Evolutionary conservation across 192 early-diverging fungal genomes (phyloP), one percentile per base, ranked within the genome.

Genomic region (Coemansia sp.): DNA sequence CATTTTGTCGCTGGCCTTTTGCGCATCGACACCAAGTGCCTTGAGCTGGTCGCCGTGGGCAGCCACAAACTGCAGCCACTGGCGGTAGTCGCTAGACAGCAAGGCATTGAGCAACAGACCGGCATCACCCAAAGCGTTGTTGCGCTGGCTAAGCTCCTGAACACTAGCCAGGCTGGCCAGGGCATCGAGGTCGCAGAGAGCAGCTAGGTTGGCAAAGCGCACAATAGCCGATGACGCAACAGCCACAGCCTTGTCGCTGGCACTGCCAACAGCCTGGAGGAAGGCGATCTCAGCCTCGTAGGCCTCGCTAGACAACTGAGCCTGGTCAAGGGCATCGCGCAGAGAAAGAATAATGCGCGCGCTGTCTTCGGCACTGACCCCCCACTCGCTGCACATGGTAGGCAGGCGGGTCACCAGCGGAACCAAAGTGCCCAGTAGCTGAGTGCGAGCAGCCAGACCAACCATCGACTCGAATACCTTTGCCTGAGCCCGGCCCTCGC

Each of bases 141-240:
- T 76, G 30, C 53, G 49, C 68, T 89, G 75, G 70, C 91, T 73
- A 30, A 97, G 87, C 47, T 87, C 87, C 64, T 89, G 88, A 60
- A 93, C 84, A 59, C 74, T 69, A 2, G 67, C 69, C 49, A 93
- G 86, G 55, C 85, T 77, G 70, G 85, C 78, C 71, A 97, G 74
- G 37, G 89, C 88, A 64, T 94, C 90, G 76, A 95, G 90, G 64
- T 88, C 87, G 70, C 92, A 91, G 50, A 93, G 88, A 27, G 85
- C 80, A 7, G 87, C 83, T 35, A 91, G 79, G 32, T 84, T 67
- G 66, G 93, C 78, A 58, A 91, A 89, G 41, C 86, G 70, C 61
- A 84, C 81, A 43, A 98, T 84, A 2, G 92, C 91, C 53, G 83
- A 79, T 16, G 72, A 76, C 18, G 91, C 89, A 8, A 83, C 79